Evolutionary conservation across 2,329 filamentous ascomycete species (phyloP).

Genomic region (Diaporthe sp.): DNA sequence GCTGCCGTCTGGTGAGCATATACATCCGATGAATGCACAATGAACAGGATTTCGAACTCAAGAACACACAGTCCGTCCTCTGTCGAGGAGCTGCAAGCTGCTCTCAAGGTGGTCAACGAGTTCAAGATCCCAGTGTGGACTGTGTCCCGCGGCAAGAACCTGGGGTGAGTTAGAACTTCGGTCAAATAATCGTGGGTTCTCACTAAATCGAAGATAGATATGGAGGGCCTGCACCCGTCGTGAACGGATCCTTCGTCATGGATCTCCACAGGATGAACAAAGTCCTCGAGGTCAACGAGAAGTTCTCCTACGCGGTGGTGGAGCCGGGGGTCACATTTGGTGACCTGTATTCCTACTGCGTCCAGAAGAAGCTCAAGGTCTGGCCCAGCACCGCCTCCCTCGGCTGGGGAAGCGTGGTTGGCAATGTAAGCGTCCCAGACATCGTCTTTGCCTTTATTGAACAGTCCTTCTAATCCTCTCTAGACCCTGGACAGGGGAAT

Average conservation of each 20-base stretch:
- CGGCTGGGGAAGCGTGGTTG: conserved; percentile 64
- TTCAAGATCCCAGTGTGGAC: conserved; percentile 52
- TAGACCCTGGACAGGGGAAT: conserved; percentile 57
- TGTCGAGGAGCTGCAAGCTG: conserved; percentile 49
- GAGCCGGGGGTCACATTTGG: conserved; percentile 63
- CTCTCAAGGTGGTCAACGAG: conserved; percentile 53
- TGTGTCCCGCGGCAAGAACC: conserved; percentile 56
- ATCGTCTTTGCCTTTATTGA: conserved; percentile 45
- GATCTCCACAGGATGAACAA: conserved; percentile 61
- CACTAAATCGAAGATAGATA: conserved; percentile 52
- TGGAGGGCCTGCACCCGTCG: conserved; percentile 62
- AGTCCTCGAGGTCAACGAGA: conserved; percentile 59
- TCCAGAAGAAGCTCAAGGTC: conserved; percentile 55
- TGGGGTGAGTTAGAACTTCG: conserved; percentile 51
- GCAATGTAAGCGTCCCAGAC: conserved; percentile 55
- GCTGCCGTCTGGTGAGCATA: conserved; percentile 56
- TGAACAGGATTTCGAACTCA: not conserved
- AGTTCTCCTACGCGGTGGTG: conserved; percentile 60
- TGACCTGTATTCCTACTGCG: conserved; percentile 58
- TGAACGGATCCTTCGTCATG: conserved; percentile 60
- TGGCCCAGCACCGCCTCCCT: conserved; percentile 64
- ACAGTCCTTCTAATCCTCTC: conserved; percentile 46
- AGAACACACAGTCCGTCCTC: conserved; percentile 49
- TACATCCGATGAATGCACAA: too few species aligned
- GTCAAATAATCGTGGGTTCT: not conserved